phyloP scores from a whole-genome alignment of 208 protist species.

The Acanthamoeba royreba region DNA sequence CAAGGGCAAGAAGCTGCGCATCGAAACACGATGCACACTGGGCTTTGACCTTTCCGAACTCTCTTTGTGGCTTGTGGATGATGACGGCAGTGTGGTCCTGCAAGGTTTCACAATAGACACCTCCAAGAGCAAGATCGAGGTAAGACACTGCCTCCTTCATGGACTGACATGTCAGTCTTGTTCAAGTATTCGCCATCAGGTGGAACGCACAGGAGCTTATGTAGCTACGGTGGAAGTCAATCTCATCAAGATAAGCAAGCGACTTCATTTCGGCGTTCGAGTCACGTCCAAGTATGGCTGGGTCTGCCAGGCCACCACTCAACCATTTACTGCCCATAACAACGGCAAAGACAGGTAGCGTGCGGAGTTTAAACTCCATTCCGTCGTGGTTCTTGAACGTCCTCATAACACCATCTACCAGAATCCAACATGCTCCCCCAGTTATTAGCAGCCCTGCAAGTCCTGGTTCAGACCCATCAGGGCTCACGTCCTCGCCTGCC shows the following conservation, averaged over 20 bases:
- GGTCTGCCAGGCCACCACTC: neutral
- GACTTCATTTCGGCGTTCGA: neutral
- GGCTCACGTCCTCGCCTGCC: neutral
- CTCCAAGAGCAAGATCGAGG: constrained; percentile 36
- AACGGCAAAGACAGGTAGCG: neutral
- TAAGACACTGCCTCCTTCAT: neutral
- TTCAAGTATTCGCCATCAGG: neutral
- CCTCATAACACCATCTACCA: neutral
- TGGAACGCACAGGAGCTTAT: neutral
- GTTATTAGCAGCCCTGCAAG: neutral
- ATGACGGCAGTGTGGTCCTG: neutral
- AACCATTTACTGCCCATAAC: neutral
- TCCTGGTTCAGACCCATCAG: neutral
- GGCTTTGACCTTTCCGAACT: neutral
- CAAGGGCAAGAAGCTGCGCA: constrained; percentile 25
- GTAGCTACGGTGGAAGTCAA: constrained; percentile 12
- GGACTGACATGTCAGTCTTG: neutral
- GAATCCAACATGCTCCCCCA: neutral
- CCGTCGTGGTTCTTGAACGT: neutral
- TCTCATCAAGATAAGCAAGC: neutral
- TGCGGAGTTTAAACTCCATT: neutral
- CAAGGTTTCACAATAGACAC: neutral
- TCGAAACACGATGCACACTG: neutral
- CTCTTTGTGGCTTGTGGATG: neutral
- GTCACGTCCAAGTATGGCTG: neutral